Evolutionary conservation across 2,329 filamentous ascomycete species (phyloP).

Genomic region (Aspergillus viridinutans): DNA sequence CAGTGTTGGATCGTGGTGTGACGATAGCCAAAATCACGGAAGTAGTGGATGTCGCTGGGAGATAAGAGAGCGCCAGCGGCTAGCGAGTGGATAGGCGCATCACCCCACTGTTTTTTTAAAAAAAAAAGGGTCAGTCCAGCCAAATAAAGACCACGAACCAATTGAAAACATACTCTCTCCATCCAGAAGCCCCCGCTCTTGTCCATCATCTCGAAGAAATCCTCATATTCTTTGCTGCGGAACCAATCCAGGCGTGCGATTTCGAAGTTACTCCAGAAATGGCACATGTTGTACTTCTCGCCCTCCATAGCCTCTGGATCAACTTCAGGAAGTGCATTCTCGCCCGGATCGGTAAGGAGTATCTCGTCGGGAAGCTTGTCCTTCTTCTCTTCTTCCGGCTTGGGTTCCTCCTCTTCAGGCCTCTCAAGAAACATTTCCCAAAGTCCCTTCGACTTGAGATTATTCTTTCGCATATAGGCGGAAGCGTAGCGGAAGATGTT

Average conservation of each 20-base stretch:
- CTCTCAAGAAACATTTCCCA: conserved; percentile 99
- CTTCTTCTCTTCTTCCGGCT: conserved; percentile 60
- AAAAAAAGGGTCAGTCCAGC: conserved; percentile 27
- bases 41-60: conserved; percentile 88
- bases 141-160: conserved; percentile 16
- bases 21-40: conserved; percentile 96
- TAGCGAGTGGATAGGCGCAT: conserved; percentile 96
- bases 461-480: conserved; percentile 90
- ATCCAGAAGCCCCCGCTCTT: conserved; percentile 98
- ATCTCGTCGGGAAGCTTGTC: conserved; percentile 78
- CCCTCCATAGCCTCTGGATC: conserved; percentile 94
- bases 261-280: conserved; percentile 99
- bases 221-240: conserved; percentile 93
- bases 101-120: conserved; percentile 71
- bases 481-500: conserved; percentile 99
- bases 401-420: conserved; percentile 44
- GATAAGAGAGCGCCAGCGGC: conserved; percentile 83
- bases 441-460: conserved; percentile 81
- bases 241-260: conserved; percentile 95
- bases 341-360: conserved; percentile 67
- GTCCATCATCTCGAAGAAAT: conserved; percentile 99
- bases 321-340: conserved; percentile 69
- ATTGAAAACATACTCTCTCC: conserved; percentile 69
- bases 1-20: conserved; percentile 99
- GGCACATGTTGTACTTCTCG: conserved; percentile 99